phyloP scores from a whole-genome alignment of 2,329 filamentous ascomycete genomes.

The Fusarium burgessii region DNA sequence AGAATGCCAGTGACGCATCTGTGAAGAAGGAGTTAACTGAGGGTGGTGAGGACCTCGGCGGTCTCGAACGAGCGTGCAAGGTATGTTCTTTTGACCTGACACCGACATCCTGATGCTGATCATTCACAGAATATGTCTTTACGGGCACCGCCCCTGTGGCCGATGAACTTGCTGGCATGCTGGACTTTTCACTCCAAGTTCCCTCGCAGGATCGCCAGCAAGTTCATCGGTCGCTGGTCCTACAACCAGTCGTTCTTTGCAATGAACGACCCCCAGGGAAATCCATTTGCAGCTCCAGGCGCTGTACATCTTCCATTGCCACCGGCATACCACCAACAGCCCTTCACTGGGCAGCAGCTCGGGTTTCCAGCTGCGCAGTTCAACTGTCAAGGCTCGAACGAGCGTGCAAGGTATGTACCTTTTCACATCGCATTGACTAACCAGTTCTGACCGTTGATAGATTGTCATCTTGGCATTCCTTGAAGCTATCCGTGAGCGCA shows the following conservation, averaged over 20 bases:
- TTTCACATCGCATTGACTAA: background rate
- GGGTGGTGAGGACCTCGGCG: too few species aligned
- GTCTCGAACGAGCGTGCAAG: slow-evolving; percentile 1
- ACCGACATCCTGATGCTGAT: background rate
- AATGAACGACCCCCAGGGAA: slow-evolving; percentile 43
- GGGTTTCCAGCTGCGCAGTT: background rate
- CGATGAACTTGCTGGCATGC: slow-evolving; percentile 30
- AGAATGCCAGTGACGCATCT: too few species aligned
- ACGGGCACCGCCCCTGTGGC: background rate
- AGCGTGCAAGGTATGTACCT: background rate
- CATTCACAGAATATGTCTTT: background rate
- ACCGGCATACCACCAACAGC: slow-evolving; percentile 45
- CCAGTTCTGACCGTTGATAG: background rate
- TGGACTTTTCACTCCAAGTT: slow-evolving; percentile 31
- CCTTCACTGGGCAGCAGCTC: background rate
- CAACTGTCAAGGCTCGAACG: background rate
- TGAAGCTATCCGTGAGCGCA: too few species aligned
- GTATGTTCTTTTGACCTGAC: background rate
- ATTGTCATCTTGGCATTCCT: background rate
- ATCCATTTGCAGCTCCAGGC: background rate
- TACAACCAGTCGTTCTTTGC: slow-evolving; percentile 35
- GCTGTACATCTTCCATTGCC: slow-evolving; percentile 31
- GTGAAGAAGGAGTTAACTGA: too few species aligned
- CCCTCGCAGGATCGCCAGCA: background rate
- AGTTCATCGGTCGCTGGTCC: too few species aligned